A percentile compares a stretch with the other conserved stretches of the same genome.
phyloP scores from a whole-genome alignment of 495 filamentous ascomycete species.

The Aspergillus ellipticus region DNA sequence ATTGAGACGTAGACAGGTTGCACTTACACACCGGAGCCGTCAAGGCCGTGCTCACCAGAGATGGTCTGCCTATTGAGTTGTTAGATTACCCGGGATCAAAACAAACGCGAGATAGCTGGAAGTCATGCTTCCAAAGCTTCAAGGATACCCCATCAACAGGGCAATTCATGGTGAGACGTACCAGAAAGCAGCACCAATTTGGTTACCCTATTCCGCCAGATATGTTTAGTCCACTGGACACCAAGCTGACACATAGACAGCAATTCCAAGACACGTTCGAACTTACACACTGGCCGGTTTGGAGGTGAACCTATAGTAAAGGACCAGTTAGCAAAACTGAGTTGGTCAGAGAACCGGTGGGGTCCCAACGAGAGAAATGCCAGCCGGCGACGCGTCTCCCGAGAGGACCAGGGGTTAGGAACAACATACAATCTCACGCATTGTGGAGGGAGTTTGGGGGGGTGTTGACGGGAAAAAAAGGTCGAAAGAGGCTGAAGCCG shows the following conservation, averaged over 20 bases:
- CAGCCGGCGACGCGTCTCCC: constrained; percentile 34
- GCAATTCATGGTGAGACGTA: constrained; percentile 37
- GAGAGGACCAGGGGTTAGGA: constrained; percentile 24
- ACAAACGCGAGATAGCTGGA: constrained; percentile 9
- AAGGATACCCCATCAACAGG: neutral
- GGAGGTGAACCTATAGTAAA: constrained; percentile 81
- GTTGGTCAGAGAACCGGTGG: constrained; percentile 37
- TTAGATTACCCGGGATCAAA: constrained; percentile 18
- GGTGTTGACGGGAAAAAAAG: constrained; percentile 24
- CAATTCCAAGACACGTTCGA: constrained; percentile 10
- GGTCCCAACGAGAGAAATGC: constrained; percentile 40
- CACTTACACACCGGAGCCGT: constrained; percentile 87
- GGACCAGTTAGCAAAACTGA: constrained; percentile 33
- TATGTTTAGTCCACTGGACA: constrained; percentile 25
- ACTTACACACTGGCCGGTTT: constrained; percentile 98
- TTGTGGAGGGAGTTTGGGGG: constrained; percentile 57
- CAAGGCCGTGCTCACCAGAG: constrained; percentile 98
- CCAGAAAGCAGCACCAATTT: constrained; percentile 99
- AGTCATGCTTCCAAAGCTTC: constrained; percentile 4
- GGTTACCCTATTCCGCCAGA: constrained; percentile 74
- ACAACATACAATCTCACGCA: constrained; percentile 90
- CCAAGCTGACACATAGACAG: neutral
- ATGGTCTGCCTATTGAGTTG: constrained; percentile 74
- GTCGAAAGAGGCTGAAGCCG: constrained; percentile 5
- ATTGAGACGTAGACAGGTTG: constrained; percentile 4